Evolutionary conservation across 1,139 yeast species (phyloP), one percentile per base, ranked within the genome.

Genomic region (Blastobotrys malaysiensis): DNA sequence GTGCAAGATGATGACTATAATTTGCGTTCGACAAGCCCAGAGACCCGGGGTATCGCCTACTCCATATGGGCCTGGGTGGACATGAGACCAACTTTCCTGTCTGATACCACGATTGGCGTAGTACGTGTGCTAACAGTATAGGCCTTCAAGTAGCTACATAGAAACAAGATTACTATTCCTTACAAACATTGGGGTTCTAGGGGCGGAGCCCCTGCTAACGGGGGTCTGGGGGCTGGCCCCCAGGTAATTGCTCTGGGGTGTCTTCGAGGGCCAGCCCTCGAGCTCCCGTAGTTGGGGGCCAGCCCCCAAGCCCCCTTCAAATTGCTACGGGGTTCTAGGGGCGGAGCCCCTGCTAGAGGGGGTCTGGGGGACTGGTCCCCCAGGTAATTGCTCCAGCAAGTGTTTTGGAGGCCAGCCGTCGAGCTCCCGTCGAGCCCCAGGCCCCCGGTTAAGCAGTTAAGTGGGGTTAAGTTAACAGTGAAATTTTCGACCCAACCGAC

Each of bases 21-120:
- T 82, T 82, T 82, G 86, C 86, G 86, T 77, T 82, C 77, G 78
- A 82, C 59, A 62, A 57, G 59, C 59, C 55, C 50, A 48, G 53
- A 51, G 50, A 43, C 56, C 59, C 58, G 65, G 60, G 53, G 57
- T 63, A 64, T 63, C 69, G 70, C 71, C 70, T 67, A 59, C 59
- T 60, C 64, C 59, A 56, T 60, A 62, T 51, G 59, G 69, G 56
- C 59, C 47, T 51, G 54, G 57, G 62, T 57, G 50, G 53, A 51
- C 26, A 60, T 70, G 73, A 65, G 64, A 70, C 64, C 61, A 66
- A 60, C 39, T 48, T 55, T 56, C 58, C 44, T 14, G 58, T 51
- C 61, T 58, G 61, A 58, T 22, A 26, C 11, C 3, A 26, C 31
- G n/a, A n/a, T n/a, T n/a, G n/a, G n/a, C n/a, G n/a, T n/a, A n/a